These are phyloP conservation scores for Miscanthus lutarioriparius DNA, from an alignment of 176 grass and related monocot species.

Conservation along the genomic window DNA sequence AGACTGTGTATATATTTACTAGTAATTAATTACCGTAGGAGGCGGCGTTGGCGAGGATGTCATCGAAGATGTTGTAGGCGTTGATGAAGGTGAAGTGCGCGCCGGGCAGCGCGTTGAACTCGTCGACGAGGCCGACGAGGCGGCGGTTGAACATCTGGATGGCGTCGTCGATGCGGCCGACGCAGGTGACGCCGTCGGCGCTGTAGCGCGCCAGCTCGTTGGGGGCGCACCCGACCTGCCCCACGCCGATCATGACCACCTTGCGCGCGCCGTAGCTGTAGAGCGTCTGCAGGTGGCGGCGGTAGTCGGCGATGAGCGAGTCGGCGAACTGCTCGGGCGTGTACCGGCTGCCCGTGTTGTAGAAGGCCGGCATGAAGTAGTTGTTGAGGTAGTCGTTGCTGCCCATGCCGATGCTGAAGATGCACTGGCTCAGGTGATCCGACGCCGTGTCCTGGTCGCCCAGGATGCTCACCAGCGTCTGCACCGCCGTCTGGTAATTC, in stretches of 20 bases:
- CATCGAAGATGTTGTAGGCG: conserved; percentile 74
- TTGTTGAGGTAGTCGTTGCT: conserved; percentile 99
- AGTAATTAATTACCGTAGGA: conserved; percentile 22
- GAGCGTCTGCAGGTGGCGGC: conserved; percentile 56
- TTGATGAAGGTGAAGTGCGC: conserved; percentile 92
- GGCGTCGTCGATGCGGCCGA: conserved; percentile 65
- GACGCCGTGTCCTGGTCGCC: conserved; percentile 81
- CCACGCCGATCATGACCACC: conserved; percentile 83
- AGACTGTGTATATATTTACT: too few relatives aligned
- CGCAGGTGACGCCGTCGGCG: conserved; percentile 65
- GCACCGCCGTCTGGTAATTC: conserved; percentile 89
- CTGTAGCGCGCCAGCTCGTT: conserved; percentile 77
- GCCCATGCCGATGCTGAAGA: conserved; percentile 93
- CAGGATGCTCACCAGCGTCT: conserved; percentile 65
- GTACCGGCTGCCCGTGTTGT: conserved; percentile 67
- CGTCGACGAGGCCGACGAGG: conserved; percentile 60
- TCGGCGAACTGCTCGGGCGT: conserved; percentile 62
- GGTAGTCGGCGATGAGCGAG: conserved; percentile 67
- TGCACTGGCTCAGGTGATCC: conserved; percentile 78
- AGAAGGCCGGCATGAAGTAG: conserved; percentile 98
- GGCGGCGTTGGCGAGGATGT: conserved; percentile 54
- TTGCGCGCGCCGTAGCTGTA: conserved; percentile 87
- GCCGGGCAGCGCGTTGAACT: conserved; percentile 72
- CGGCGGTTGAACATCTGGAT: conserved; percentile 78
- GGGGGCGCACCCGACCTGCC: conserved; percentile 83